Evolutionary conservation across 495 filamentous ascomycete genomes (phyloP), one percentile per base, ranked within the genome.

Genomic region (Podospora sp.): DNA sequence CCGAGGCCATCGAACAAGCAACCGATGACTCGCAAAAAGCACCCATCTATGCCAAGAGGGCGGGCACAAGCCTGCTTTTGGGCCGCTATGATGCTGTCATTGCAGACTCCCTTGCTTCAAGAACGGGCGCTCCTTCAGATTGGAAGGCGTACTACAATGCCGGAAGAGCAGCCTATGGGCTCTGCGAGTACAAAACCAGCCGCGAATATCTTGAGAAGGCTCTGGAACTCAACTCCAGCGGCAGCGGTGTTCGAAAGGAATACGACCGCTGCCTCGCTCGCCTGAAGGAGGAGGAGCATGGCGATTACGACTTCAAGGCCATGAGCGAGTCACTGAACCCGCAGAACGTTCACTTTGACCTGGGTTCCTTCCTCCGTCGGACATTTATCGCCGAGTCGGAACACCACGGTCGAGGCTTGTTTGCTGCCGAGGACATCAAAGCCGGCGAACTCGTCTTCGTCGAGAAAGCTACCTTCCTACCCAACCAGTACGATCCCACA

Each of bases 131-230:
- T 0, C 33, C 71, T 0, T 55, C 75, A 0, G 76, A 79, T 46
- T 81, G 83, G 74, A 84, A 85, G 66, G 83, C 77, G 9, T 79
- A 83, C 63, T 84, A 81, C 71, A 79, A 79, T 14, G 81, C 81
- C 36, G 78, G 79, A 14, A 77, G 79, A 29, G 83, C 83, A 21
- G 72, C 81, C 0, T 88, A 87, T 72, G 70, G 76, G 9, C 77
- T 86, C 1, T 73, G 75, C 63, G 71, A 77, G 53, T 87, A 79
- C 63, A 7, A 55, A 14, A 63, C 70, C 18, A 69, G 68, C 67
- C 73, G 70, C 27, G 26, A 50, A 2, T 61, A 73, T 51, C 73
- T 78, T 8, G 67, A 59, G 73, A 81, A 67, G 75, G 73, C 70
- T 55, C 75, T 72, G 67, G 72, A 63, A 67, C 67, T 66, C 29